Evolutionary conservation across 345 rosid genomes (phyloP).

Genomic region (Eucalyptus regnans): DNA sequence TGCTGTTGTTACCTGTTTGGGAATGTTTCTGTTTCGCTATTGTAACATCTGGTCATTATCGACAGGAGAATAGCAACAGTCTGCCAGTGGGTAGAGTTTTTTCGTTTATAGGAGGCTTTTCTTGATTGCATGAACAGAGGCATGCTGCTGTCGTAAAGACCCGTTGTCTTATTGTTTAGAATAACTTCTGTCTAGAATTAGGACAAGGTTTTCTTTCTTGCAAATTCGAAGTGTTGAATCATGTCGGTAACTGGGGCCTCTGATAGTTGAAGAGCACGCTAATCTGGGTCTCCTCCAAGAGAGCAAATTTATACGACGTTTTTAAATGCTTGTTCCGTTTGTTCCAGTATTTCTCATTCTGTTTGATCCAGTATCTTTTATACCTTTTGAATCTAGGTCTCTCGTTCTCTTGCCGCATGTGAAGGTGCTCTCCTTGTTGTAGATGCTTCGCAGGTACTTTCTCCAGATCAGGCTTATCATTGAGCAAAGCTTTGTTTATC

Average conservation of each 20-base stretch:
- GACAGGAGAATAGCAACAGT: not conserved
- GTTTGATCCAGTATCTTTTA: not conserved
- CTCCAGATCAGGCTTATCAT: not conserved
- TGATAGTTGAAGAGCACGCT: not conserved
- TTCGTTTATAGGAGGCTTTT: not conserved
- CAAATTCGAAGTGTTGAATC: not conserved
- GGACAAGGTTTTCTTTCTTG: not conserved
- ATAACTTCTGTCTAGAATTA: not conserved
- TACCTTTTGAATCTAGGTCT: slow-evolving; percentile 38
- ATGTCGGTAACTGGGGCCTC: not conserved
- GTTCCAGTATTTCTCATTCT: not conserved
- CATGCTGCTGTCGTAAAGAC: not conserved
- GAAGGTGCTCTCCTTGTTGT: slow-evolving; percentile 99
- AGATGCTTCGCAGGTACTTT: slow-evolving; percentile 91
- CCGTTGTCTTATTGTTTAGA: not conserved
- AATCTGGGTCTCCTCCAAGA: not conserved
- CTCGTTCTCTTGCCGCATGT: slow-evolving; percentile 98
- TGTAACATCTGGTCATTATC: not conserved
- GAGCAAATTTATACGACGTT: not conserved
- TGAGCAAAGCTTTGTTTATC: not conserved
- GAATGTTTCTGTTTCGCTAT: not conserved
- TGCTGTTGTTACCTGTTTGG: not conserved
- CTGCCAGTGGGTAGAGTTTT: not conserved
- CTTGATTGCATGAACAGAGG: not conserved
- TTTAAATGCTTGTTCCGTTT: not conserved